Percentiles rank a stretch among this genome's conserved stretches.
phyloP scores from a whole-genome alignment of 352 stramenopile species.

The Globisporangium orthogonon region DNA sequence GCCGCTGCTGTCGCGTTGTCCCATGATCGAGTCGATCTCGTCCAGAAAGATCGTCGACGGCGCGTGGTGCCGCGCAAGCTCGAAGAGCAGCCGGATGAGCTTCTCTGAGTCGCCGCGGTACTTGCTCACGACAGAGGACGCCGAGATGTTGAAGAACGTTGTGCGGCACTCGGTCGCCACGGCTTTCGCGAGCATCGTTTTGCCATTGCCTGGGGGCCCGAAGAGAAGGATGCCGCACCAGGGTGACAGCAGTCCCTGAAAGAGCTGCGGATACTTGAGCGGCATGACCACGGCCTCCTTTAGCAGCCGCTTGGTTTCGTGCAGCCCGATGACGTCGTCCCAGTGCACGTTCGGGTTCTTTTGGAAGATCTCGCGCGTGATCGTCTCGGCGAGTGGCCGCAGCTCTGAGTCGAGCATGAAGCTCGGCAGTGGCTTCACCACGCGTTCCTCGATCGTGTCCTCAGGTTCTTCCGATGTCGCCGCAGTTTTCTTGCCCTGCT shows the following conservation, averaged over 20 bases:
- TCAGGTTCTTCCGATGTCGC: slow-evolving; percentile 23
- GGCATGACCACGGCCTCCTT: slow-evolving; percentile 95
- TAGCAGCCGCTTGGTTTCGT: slow-evolving; percentile 91
- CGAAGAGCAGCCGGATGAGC: slow-evolving; percentile 83
- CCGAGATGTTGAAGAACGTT: slow-evolving; percentile 88
- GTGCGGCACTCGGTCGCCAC: slow-evolving; percentile 83
- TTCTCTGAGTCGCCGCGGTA: slow-evolving; percentile 84
- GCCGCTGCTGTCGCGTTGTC: slow-evolving; percentile 64
- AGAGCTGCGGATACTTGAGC: slow-evolving; percentile 93
- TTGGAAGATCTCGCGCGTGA: slow-evolving; percentile 91
- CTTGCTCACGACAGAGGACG: slow-evolving; percentile 84
- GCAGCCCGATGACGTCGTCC: slow-evolving; percentile 84
- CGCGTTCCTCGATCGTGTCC: slow-evolving; percentile 54
- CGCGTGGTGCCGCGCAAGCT: slow-evolving; percentile 72
- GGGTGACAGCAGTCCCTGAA: slow-evolving; percentile 86
- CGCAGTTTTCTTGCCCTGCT: slow-evolving; percentile 26
- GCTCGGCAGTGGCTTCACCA: slow-evolving; percentile 84
- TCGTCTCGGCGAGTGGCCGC: slow-evolving; percentile 78
- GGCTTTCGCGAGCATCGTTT: slow-evolving; percentile 87
- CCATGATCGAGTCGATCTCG: slow-evolving; percentile 89
- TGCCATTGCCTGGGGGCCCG: slow-evolving; percentile 77
- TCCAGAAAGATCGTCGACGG: slow-evolving; percentile 86
- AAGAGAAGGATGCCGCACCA: slow-evolving; percentile 91
- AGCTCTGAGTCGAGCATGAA: slow-evolving; percentile 87
- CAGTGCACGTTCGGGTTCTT: slow-evolving; percentile 88